phyloP scores from a whole-genome alignment of 2,329 filamentous ascomycete genomes.

The Proliferodiscus dingleyae region DNA sequence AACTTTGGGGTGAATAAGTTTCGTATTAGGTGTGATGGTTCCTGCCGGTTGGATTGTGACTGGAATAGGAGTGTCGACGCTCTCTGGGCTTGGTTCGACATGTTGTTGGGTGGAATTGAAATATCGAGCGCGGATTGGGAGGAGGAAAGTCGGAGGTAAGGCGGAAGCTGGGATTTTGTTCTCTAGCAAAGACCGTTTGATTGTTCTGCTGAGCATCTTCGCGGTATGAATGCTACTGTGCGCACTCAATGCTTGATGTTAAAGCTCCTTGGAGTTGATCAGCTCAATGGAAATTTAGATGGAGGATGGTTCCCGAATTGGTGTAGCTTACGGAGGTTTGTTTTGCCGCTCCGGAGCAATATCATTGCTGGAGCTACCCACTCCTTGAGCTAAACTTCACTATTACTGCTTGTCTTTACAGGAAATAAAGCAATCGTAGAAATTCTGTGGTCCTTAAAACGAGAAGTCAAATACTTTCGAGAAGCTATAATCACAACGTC shows the following conservation, averaged over 20 bases:
- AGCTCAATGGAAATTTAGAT: background rate
- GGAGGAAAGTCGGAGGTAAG: slow-evolving; percentile 47
- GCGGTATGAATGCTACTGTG: slow-evolving; percentile 3
- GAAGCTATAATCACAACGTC: background rate
- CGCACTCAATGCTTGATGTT: background rate
- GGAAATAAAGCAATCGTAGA: too few relatives aligned
- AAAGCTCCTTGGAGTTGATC: background rate
- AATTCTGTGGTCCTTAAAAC: too few relatives aligned
- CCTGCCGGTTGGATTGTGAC: slow-evolving; percentile 6
- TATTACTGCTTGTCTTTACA: too few relatives aligned
- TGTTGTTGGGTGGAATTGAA: slow-evolving; percentile 49
- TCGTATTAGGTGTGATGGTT: background rate
- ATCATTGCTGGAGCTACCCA: too few relatives aligned
- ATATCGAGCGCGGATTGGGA: slow-evolving; percentile 39
- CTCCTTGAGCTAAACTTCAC: too few relatives aligned
- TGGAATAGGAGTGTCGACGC: slow-evolving; percentile 17
- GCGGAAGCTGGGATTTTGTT: slow-evolving; percentile 39
- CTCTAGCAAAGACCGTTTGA: slow-evolving; percentile 61
- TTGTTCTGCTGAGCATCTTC: slow-evolving; percentile 40
- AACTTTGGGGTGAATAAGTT: slow-evolving; percentile 17
- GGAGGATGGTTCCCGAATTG: background rate
- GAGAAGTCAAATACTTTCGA: too few relatives aligned
- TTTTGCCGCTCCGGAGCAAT: too few relatives aligned
- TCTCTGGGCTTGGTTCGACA: slow-evolving; percentile 35
- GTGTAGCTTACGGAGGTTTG: too few relatives aligned